These are phyloP conservation scores for Monascus purpureus DNA, from an alignment of 495 filamentous ascomycete species.

Conservation along the genomic window DNA sequence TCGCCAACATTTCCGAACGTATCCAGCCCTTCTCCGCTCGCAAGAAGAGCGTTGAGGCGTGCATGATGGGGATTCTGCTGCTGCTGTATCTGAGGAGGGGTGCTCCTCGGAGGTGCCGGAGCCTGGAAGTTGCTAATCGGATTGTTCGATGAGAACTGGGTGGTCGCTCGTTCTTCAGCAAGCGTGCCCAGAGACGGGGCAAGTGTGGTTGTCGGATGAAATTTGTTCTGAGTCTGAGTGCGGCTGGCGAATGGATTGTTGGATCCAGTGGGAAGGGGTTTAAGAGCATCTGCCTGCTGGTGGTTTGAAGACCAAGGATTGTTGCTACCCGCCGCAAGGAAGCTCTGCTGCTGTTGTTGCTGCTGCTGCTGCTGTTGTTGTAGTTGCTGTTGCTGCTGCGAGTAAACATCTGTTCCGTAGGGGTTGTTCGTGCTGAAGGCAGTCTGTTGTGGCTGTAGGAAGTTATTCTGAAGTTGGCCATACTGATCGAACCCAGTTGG, in stretches of 20 bases:
- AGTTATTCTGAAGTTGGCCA: constrained; percentile 36
- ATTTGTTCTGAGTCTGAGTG: constrained; percentile 32
- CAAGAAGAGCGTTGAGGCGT: constrained; percentile 81
- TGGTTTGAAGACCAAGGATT: constrained; percentile 53
- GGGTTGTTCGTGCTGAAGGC: constrained; percentile 57
- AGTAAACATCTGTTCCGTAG: constrained; percentile 38
- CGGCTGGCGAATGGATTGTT: constrained; percentile 87
- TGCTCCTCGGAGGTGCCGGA: constrained; percentile 31
- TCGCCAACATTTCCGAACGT: constrained; percentile 95
- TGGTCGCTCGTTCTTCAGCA: constrained; percentile 54
- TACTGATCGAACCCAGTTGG: constrained; percentile 47
- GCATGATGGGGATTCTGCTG: constrained; percentile 61
- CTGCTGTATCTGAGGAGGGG: constrained; percentile 26
- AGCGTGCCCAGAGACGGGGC: constrained; percentile 54
- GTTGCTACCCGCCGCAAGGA: constrained; percentile 60
- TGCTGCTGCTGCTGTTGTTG: constrained; percentile 38
- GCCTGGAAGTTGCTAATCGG: constrained; percentile 39
- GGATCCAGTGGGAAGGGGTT: constrained; percentile 62
- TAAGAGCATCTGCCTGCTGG: constrained; percentile 27
- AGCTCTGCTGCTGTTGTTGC: constrained; percentile 43
- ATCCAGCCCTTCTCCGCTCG: constrained; percentile 80
- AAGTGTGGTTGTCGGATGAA: constrained; percentile 46
- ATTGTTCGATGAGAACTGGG: constrained; percentile 33
- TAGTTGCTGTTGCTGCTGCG: too few relatives aligned
- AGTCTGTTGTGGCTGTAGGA: constrained; percentile 53